Conservation (phyloP, 2,329 filamentous ascomycete species). For the Torrubiella hemipterigena region DNA sequence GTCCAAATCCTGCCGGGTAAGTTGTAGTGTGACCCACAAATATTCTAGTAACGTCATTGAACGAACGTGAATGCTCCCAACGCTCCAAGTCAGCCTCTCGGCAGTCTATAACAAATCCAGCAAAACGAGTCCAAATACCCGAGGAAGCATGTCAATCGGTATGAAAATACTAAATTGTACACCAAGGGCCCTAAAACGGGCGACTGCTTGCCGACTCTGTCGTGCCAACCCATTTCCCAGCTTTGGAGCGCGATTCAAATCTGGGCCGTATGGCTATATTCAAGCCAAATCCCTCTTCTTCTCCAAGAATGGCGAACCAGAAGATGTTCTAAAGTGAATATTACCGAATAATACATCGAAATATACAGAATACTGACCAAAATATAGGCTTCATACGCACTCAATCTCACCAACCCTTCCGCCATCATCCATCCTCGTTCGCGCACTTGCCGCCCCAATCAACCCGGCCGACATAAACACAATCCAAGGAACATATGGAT, state of each 20-base stretch:
- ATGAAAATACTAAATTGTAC: too few relatives aligned
- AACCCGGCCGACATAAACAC: slow-evolving; percentile 98
- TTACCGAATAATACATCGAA: not conserved
- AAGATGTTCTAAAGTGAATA: slow-evolving; percentile 51
- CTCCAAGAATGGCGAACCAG: slow-evolving; percentile 61
- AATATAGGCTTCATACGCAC: slow-evolving; percentile 52
- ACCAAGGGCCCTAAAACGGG: too few relatives aligned
- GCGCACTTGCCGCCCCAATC: slow-evolving; percentile 81
- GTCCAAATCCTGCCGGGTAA: too few relatives aligned
- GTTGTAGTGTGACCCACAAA: too few relatives aligned
- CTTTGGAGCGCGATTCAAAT: slow-evolving; percentile 33
- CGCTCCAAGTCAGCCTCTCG: too few relatives aligned
- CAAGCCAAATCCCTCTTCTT: slow-evolving; percentile 76
- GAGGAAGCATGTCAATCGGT: too few relatives aligned
- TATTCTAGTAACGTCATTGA: too few relatives aligned
- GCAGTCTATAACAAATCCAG: too few relatives aligned
- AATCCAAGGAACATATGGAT: slow-evolving; percentile 91
- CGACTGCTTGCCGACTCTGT: too few relatives aligned
- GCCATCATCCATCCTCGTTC: slow-evolving; percentile 55
- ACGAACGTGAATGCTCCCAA: too few relatives aligned
- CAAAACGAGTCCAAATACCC: too few relatives aligned
- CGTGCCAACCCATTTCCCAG: slow-evolving; percentile 9
- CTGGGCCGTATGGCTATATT: slow-evolving; percentile 65
- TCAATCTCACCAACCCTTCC: slow-evolving; percentile 68
- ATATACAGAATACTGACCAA: slow-evolving; percentile 3